A percentile compares a stretch with the other conserved stretches of the same genome.
Evolutionary conservation across 2,329 filamentous ascomycete genomes (phyloP).

Genomic region (Alternaria brassicicola): DNA sequence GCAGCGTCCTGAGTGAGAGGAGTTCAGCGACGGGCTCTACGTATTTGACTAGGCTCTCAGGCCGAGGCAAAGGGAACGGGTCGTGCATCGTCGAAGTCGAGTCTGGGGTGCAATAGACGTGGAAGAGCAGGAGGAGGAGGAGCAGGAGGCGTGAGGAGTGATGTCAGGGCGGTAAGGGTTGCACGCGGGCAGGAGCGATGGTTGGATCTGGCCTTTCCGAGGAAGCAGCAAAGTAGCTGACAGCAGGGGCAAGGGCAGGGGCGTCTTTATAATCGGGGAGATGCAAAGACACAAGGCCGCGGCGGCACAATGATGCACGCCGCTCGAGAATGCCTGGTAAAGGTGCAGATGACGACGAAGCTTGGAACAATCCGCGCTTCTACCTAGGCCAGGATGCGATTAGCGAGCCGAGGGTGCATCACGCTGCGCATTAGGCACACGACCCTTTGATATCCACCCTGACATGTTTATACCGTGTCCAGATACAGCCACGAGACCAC

Average conservation of each 20-base stretch:
- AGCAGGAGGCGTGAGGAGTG: slow-evolving; percentile 5
- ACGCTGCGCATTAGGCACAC: slow-evolving; percentile 27
- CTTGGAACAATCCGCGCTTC: slow-evolving; percentile 9
- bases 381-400: slow-evolving; percentile 21
- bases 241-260: neutral
- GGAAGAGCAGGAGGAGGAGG: too few relatives aligned
- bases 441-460: slow-evolving; percentile 18
- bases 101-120: slow-evolving; percentile 7
- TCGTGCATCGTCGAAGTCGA: slow-evolving; percentile 66
- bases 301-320: slow-evolving; percentile 16
- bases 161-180: slow-evolving; percentile 12
- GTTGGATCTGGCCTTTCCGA: neutral
- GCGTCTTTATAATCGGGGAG: slow-evolving; percentile 20
- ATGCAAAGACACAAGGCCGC: neutral
- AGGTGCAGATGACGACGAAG: slow-evolving; percentile 14
- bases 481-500: slow-evolving; percentile 29
- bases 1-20: slow-evolving; percentile 68
- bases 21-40: slow-evolving; percentile 69
- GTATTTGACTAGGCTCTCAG: slow-evolving; percentile 60
- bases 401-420: slow-evolving; percentile 23
- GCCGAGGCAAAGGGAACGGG: slow-evolving; percentile 68
- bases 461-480: neutral
- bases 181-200: slow-evolving; percentile 11
- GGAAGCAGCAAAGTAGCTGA: slow-evolving; percentile 9
- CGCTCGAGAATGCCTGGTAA: slow-evolving; percentile 19